Base-by-base conservation (phyloP, 2,329 filamentous ascomycete genomes). In the Phialemoniopsis sp. region DNA sequence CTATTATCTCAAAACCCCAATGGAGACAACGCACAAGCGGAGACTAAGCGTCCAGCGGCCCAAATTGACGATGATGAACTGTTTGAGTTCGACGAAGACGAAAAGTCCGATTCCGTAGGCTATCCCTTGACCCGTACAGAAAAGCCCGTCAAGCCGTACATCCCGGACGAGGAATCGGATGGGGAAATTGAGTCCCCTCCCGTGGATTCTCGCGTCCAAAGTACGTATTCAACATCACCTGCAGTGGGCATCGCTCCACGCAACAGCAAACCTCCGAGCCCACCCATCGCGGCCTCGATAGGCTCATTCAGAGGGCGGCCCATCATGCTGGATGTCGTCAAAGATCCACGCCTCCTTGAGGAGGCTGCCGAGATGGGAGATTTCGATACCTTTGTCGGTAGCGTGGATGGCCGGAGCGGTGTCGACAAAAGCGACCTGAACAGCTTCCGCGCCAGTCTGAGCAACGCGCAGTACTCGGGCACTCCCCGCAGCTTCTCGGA, bases 351-450 rank as follows among this genome's bases (percentile, higher is more conserved):
- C 21, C 41, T 68, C 29, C 61, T 65, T 36, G 56, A 65, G 13
- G 48, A 58, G 48, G 64, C 66, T 4, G 59, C 59, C 6, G 48
- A 54, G 34, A 49, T 67, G 38, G 64, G 64, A 33, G 51, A 56
- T 16, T 47, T 68, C 15, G 54, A 56, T 31, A 58, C 57, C 8
- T 67, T 67, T 44, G 63, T 70, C 2, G 67, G 67, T 8, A 67
- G 66, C 43, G 48, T 70, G 5, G 51, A 62, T 37, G 59, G 54
- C 21, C 44, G 50, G 12, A 54, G 44, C 19, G 56, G 49, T n/a
- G 42, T 49, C 8, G 58, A 60, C 38, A 44, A 50, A 17, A 47
- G 43, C 8, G 49, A 56, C 29, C 29, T 38, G 32, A 52, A 51
- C 28, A 60, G 56, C 43, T 55, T 55, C 45, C 39, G 54, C 31